Evolutionary conservation across 352 stramenopile genomes (phyloP).

Genomic region (Peronospora tabacina): DNA sequence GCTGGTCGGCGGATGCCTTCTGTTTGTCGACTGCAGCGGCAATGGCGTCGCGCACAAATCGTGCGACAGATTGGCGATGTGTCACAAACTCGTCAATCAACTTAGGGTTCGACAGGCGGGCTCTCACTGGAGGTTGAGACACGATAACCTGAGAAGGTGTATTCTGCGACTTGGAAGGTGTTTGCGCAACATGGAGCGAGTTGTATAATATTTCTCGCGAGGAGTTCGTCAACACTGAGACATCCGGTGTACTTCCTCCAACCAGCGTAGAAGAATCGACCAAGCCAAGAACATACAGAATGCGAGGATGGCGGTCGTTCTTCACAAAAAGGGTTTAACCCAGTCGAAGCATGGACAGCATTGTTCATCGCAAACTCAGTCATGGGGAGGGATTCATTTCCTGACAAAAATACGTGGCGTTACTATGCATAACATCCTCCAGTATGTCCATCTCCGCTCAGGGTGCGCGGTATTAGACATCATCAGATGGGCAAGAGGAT

Average conservation of each 20-base stretch:
- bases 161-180: not conserved
- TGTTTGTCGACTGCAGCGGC: constrained; percentile 2
- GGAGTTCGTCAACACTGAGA: no score
- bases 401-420: not conserved
- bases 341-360: not conserved
- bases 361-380: not conserved
- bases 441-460: not conserved
- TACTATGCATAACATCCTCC: no score
- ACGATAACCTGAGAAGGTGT: not conserved
- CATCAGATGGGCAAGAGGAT: no score
- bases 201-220: no score
- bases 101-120: not conserved
- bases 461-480: no score
- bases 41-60: not conserved
- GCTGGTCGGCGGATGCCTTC: not conserved
- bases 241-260: not conserved
- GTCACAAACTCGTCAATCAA: not conserved
- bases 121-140: not conserved
- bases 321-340: not conserved
- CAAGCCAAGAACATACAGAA: not conserved
- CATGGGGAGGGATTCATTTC: not conserved
- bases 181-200: no score
- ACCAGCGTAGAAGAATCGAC: not conserved
- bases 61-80: not conserved
- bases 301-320: not conserved